These are phyloP conservation scores for Aspergillus thermomutatus DNA, from an alignment of 2,329 filamentous ascomycete genomes.

Conservation along the genomic window DNA sequence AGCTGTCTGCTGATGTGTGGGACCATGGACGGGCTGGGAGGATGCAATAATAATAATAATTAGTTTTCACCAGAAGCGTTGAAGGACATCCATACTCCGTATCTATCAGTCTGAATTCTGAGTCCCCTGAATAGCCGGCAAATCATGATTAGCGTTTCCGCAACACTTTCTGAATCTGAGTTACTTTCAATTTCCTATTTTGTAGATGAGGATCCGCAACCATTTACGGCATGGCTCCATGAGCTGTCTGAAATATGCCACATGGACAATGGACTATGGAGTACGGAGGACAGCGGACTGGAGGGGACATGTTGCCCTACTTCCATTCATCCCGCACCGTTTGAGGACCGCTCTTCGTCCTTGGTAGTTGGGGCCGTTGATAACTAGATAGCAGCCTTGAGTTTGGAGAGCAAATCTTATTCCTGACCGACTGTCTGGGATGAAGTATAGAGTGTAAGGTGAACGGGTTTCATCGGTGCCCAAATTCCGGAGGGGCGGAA, in stretches of 20 bases:
- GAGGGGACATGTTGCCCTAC: not conserved
- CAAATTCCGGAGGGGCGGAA: slow-evolving; percentile 10
- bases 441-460: not conserved
- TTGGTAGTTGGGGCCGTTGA: not conserved
- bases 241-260: slow-evolving; percentile 8
- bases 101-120: not conserved
- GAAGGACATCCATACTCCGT: not conserved
- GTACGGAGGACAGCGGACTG: not conserved
- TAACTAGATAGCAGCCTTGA: not conserved
- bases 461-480: slow-evolving; percentile 13
- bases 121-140: not conserved
- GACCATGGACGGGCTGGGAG: slow-evolving; percentile 1
- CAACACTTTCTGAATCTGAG: not conserved
- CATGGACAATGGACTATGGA: slow-evolving; percentile 4
- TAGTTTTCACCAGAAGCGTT: not conserved
- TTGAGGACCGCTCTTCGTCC: not conserved
- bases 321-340: not conserved
- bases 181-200: slow-evolving; percentile 6
- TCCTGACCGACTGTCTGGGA: not conserved
- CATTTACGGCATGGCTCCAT: slow-evolving; percentile 2
- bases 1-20: slow-evolving; percentile 1
- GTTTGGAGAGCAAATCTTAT: not conserved
- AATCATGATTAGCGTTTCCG: not conserved
- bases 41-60: not conserved
- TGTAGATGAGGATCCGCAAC: slow-evolving; percentile 8